Evolutionary conservation across 176 grass and related monocot genomes (phyloP), one percentile per base, ranked within the genome.

Genomic region (Aegilops umbellulata): DNA sequence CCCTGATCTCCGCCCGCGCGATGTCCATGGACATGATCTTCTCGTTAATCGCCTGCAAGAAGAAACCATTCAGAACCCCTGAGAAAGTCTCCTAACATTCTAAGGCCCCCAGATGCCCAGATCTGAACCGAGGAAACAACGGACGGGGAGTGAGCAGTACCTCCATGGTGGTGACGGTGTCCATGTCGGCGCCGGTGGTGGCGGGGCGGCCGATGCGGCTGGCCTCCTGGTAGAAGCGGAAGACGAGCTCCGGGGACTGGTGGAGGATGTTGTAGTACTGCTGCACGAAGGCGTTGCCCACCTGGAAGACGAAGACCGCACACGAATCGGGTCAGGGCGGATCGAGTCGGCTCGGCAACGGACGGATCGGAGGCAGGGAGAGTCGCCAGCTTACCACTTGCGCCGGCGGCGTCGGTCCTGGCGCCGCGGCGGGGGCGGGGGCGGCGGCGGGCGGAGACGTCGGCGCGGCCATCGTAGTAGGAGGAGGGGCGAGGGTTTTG

Each of bases 211-310:
- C 97, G 60, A 99, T 91, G 82, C 87, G 93, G 89, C 94, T 97
- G 17, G 80, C 77, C 42, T 99, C 97, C 90, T 99, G 97, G 90
- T 99, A 99, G 83, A 99, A 99, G 82, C 92, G 92, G 92, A 84
- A 83, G 36, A 99, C 92, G 82, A 91, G 85, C 72, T 96, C 90
- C 55, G 97, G 97, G 71, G 97, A 94, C 80, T 94, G 91, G 90
- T 97, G 97, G 38, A 99, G 92, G 77, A 99, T 97, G 84, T 91
- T 93, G 87, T 97, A 99, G 86, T 99, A 99, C 85, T 99, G 97
- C 23, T 96, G 83, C 53, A 99, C 97, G 73, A 99, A 99, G 49
- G 97, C 97, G 89, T 99, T 94, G 27, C 97, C 97, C 36, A 99
- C 92, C 97, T 99, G 82, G 78, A 46, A 64, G 8, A 55, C 8